Evolutionary conservation across 1,284 basidiomycete species (phyloP).

Genomic region (Porphyrellus sp.): DNA sequence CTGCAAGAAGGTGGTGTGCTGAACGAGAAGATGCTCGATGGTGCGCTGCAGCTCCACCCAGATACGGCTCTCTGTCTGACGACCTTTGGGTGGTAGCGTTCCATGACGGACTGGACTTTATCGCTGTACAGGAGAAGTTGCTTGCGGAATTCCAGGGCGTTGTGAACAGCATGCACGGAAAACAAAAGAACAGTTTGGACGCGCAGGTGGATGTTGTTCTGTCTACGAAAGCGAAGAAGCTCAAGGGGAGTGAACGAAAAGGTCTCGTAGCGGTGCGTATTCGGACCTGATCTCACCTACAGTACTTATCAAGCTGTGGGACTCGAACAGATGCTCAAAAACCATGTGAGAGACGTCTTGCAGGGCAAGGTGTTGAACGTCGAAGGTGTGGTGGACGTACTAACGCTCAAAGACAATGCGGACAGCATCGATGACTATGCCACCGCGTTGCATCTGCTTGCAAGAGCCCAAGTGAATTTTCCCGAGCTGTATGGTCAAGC

Average conservation of each 20-base stretch:
- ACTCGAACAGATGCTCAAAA: slow-evolving; percentile 57
- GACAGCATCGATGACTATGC: slow-evolving; percentile 57
- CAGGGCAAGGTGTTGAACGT: slow-evolving; percentile 65
- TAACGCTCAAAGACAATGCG: slow-evolving; percentile 69
- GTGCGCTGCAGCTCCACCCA: slow-evolving; percentile 34
- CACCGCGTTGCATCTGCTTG: slow-evolving; percentile 61
- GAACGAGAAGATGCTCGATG: slow-evolving; percentile 53
- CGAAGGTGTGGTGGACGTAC: slow-evolving; percentile 67
- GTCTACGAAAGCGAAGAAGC: slow-evolving; percentile 49
- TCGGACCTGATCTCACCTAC: neutral
- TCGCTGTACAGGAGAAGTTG: slow-evolving; percentile 68
- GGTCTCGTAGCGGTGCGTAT: slow-evolving; percentile 45
- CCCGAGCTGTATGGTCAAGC: neutral
- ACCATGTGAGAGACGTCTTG: slow-evolving; percentile 59
- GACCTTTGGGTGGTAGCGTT: slow-evolving; percentile 47
- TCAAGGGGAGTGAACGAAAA: slow-evolving; percentile 41
- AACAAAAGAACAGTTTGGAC: slow-evolving; percentile 65
- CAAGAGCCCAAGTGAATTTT: slow-evolving; percentile 48
- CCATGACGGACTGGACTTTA: slow-evolving; percentile 71
- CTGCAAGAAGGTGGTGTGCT: slow-evolving; percentile 50
- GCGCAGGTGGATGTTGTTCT: slow-evolving; percentile 61
- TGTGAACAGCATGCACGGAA: slow-evolving; percentile 47
- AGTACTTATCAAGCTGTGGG: neutral
- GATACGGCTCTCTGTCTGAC: slow-evolving; percentile 1
- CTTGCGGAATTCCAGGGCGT: slow-evolving; percentile 55